These are phyloP conservation scores for Chlorella sorokiniana DNA, from an alignment of 139 green algal species.

Conservation along the genomic window DNA sequence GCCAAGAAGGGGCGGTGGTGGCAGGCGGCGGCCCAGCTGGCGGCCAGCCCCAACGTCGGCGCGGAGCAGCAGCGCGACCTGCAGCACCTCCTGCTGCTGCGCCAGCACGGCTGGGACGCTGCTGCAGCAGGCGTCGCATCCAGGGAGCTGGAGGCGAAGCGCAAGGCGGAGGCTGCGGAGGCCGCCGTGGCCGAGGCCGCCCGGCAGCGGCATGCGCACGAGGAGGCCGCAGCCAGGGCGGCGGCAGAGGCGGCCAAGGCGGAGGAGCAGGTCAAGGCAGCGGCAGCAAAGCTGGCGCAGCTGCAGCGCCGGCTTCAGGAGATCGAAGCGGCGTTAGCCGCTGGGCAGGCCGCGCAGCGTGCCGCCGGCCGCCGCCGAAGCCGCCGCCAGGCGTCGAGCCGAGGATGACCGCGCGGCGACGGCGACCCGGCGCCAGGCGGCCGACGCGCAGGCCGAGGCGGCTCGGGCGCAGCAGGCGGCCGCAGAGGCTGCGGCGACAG, in stretches of 20 bases:
- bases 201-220: not conserved
- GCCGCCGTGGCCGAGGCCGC: not conserved
- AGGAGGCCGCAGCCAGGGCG: not conserved
- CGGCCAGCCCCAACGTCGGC: conserved; percentile 2
- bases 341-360: not conserved
- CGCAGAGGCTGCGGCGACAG: not conserved
- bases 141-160: not conserved
- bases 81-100: conserved; percentile 11
- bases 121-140: not conserved
- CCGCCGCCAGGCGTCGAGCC: not conserved
- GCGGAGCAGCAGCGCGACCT: conserved; percentile 13
- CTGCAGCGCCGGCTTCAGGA: not conserved
- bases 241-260: not conserved
- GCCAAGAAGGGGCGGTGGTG: conserved; percentile 9
- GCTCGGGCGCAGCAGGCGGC: not conserved
- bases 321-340: not conserved
- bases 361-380: not conserved
- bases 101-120: not conserved
- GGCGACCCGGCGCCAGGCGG: not conserved
- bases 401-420: not conserved
- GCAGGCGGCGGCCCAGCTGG: conserved; percentile 15
- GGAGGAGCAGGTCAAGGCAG: conserved; percentile 19
- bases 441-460: not conserved
- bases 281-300: conserved; percentile 11
- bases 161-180: not conserved